Evolutionary conservation across 2,329 filamentous ascomycete genomes (phyloP).

Genomic region (Fusarium sublunatum): DNA sequence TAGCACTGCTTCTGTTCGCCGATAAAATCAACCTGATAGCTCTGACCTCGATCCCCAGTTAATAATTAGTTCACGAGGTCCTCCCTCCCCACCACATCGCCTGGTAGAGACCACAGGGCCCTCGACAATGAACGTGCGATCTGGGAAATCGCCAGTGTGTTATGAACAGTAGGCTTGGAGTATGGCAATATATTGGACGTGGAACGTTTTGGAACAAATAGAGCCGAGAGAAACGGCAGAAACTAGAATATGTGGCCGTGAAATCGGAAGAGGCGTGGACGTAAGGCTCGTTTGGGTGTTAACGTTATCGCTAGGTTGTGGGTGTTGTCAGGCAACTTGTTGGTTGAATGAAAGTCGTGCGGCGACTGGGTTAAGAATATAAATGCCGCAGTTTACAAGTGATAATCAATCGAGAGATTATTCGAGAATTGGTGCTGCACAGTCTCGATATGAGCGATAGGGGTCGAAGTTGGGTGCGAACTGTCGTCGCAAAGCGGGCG

Average conservation of each 20-base stretch:
- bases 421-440: neutral
- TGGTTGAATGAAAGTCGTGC: neutral
- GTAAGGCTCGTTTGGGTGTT: slow-evolving; percentile 7
- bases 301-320: slow-evolving; percentile 1
- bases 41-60: slow-evolving; percentile 51
- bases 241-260: slow-evolving; percentile 2
- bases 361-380: neutral
- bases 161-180: neutral
- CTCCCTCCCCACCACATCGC: slow-evolving; percentile 60
- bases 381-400: neutral
- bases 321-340: slow-evolving; percentile 11
- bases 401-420: neutral
- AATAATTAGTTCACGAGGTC: slow-evolving; percentile 52
- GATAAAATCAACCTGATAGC: slow-evolving; percentile 26
- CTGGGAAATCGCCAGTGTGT: slow-evolving; percentile 23
- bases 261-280: slow-evolving; percentile 5
- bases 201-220: slow-evolving; percentile 1
- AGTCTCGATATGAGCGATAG: slow-evolving; percentile 19
- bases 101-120: slow-evolving; percentile 48
- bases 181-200: neutral
- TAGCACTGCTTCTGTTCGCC: slow-evolving; percentile 11
- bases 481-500: slow-evolving; percentile 31
- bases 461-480: slow-evolving; percentile 17
- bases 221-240: neutral
- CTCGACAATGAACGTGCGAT: slow-evolving; percentile 37